phyloP scores from a whole-genome alignment of 805 yeast species.

The Naumovozyma dairenensis region DNA sequence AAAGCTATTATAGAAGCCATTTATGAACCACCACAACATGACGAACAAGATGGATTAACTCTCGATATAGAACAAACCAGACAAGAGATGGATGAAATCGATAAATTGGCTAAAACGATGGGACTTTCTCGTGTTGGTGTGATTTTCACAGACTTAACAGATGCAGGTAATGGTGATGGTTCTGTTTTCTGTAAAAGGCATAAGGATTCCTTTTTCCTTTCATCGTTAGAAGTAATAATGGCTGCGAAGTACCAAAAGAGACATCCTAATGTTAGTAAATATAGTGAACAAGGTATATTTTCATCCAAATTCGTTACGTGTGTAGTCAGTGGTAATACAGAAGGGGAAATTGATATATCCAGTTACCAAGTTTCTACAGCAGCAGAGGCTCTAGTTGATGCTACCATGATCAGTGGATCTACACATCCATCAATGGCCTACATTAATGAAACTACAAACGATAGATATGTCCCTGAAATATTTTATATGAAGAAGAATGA shows the following conservation, averaged over 20 bases:
- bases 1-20: conserved; percentile 92
- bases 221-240: conserved; percentile 78
- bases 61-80: conserved; percentile 37
- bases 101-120: conserved; percentile 43
- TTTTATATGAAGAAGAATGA: conserved; percentile 79
- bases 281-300: conserved; percentile 52
- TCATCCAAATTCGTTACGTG: conserved; percentile 92
- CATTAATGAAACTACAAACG: conserved; percentile 61
- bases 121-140: conserved; percentile 72
- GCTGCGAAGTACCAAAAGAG: conserved; percentile 69
- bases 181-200: conserved; percentile 88
- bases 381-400: conserved; percentile 80
- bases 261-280: conserved; percentile 54
- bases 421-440: conserved; percentile 84
- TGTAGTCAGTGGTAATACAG: conserved; percentile 78
- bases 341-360: conserved; percentile 83
- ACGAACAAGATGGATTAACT: conserved; percentile 77
- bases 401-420: conserved; percentile 77
- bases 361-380: conserved; percentile 82
- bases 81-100: conserved; percentile 38
- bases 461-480: conserved; percentile 89
- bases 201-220: conserved; percentile 77
- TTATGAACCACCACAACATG: conserved; percentile 84
- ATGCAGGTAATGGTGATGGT: conserved; percentile 80
- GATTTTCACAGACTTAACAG: conserved; percentile 81